phyloP scores from a whole-genome alignment of 164 flowering plant species.

The Chimonanthus salicifolius region DNA sequence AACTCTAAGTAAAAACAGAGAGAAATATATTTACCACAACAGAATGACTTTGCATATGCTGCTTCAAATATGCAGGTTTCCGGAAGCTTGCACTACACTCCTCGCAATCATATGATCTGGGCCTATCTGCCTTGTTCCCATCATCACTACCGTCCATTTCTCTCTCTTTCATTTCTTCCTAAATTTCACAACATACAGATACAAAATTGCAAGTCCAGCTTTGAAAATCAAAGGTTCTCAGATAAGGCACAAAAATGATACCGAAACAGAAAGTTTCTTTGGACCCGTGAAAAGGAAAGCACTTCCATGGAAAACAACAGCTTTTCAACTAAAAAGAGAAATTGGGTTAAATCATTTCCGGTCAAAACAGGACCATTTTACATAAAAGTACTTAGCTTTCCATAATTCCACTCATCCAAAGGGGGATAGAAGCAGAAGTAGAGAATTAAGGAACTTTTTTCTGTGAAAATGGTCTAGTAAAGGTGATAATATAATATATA shows the following conservation, averaged over 20 bases:
- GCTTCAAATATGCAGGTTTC: conserved; percentile 80
- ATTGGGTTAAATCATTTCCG: no score
- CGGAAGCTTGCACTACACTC: conserved; percentile 67
- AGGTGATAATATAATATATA: not conserved
- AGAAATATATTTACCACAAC: conserved; percentile 46
- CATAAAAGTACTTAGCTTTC: no score
- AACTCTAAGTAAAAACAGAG: not conserved
- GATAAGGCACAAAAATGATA: not conserved
- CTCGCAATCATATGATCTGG: conserved; percentile 39
- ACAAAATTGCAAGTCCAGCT: not conserved
- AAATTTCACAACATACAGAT: not conserved
- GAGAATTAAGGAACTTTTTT: no score
- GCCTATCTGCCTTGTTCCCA: not conserved
- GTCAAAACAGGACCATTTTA: no score
- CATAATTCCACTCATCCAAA: no score
- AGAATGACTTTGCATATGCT: conserved; percentile 84
- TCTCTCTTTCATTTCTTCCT: conserved; percentile 34
- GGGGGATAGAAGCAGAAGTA: no score
- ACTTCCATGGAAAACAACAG: no score
- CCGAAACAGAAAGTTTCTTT: not conserved
- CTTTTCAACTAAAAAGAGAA: no score
- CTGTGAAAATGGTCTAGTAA: no score
- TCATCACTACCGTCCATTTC: conserved; percentile 13
- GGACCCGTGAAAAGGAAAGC: not conserved
- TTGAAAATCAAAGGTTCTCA: not conserved